phyloP scores from a whole-genome alignment of 1,284 basidiomycete species.

The Moesziomyces sp. region DNA sequence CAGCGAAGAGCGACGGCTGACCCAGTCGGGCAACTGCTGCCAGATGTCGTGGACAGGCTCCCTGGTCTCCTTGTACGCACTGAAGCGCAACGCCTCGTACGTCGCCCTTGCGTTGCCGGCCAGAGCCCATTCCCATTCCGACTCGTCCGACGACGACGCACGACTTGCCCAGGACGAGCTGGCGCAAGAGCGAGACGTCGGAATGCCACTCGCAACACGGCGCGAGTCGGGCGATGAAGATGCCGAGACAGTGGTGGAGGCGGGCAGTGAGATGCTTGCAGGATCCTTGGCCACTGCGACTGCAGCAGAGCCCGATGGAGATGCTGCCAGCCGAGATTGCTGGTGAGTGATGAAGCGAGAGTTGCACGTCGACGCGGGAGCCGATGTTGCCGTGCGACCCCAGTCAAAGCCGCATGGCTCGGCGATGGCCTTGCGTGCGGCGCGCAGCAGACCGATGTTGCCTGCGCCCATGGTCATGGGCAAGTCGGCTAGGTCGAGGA shows the following conservation, averaged over 20 bases:
- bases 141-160: constrained; percentile 19
- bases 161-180: constrained; percentile 15
- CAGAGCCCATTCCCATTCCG: constrained; percentile 50
- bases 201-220: constrained; percentile 1
- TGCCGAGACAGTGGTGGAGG: constrained; percentile 18
- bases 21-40: constrained; percentile 48
- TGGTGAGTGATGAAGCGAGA: constrained; percentile 14
- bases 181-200: constrained; percentile 13
- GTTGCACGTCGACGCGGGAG: constrained; percentile 17
- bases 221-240: constrained; percentile 18
- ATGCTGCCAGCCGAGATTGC: constrained; percentile 6
- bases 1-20: constrained; percentile 39
- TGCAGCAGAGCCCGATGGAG: constrained; percentile 2
- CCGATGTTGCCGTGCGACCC: constrained; percentile 21
- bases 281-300: neutral
- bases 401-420: constrained; percentile 48
- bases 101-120: constrained; percentile 34
- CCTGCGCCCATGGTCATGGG: constrained; percentile 41
- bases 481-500: constrained; percentile 38
- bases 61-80: constrained; percentile 29
- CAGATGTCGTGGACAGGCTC: constrained; percentile 46
- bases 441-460: constrained; percentile 35
- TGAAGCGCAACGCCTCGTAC: constrained; percentile 28
- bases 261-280: constrained; percentile 13
- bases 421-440: constrained; percentile 35